phyloP scores from a whole-genome alignment of 2,329 filamentous ascomycete species.

The Sclerotinia nivalis region DNA sequence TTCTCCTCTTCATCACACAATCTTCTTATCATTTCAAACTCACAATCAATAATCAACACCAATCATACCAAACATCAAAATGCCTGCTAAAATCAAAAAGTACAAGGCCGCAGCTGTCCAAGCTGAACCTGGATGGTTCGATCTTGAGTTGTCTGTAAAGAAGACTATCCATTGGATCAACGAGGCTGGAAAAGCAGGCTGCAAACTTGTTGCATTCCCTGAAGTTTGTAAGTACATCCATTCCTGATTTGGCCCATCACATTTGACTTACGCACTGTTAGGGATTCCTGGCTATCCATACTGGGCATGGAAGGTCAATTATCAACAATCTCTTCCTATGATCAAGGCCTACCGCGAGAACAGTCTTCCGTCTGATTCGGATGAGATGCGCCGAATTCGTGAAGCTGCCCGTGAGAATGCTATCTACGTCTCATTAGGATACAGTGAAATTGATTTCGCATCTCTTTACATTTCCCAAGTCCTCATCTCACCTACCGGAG shows the following conservation, averaged over 20 bases:
- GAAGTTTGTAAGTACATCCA: slow-evolving; percentile 47
- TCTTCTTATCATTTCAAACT: not conserved
- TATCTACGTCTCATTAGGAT: slow-evolving; percentile 50
- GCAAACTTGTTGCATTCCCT: slow-evolving; percentile 56
- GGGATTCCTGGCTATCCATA: slow-evolving; percentile 55
- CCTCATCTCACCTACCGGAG: slow-evolving; percentile 51
- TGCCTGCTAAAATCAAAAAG: slow-evolving; percentile 24
- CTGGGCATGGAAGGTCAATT: slow-evolving; percentile 39
- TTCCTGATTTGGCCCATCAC: not conserved
- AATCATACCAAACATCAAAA: not conserved
- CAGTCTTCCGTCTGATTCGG: slow-evolving; percentile 44
- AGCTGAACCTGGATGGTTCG: slow-evolving; percentile 60
- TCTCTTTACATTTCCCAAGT: slow-evolving; percentile 51
- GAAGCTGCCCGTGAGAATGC: slow-evolving; percentile 49
- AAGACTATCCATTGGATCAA: slow-evolving; percentile 60
- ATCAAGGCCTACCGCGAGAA: slow-evolving; percentile 24
- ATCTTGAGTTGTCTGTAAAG: slow-evolving; percentile 53
- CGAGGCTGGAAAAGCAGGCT: slow-evolving; percentile 54
- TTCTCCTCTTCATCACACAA: not conserved
- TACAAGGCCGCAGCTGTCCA: slow-evolving; percentile 51
- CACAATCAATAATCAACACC: not conserved
- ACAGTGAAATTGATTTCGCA: slow-evolving; percentile 48
- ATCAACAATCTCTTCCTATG: slow-evolving; percentile 28
- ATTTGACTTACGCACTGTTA: not conserved
- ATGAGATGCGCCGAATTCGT: slow-evolving; percentile 48